Base-by-base conservation (phyloP, 768 basidiomycete species). In the Cantharellus cinnabarinus region DNA sequence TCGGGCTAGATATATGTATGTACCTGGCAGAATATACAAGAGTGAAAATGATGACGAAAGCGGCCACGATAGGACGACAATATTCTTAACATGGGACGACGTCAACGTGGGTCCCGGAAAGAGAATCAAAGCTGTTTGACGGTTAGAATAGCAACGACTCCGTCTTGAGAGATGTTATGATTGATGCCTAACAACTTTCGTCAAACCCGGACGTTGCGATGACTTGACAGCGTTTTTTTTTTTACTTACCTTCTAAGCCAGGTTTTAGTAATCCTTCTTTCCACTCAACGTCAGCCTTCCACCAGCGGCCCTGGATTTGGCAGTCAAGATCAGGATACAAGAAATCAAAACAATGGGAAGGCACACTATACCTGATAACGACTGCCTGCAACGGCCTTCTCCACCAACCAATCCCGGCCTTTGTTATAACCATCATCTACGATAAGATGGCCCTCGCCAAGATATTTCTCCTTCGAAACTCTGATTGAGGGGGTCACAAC, bases 211-310 rank as follows among this genome's bases (percentile, higher is more conserved):
- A 29, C 20, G 44, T 10, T 48, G 44, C 44, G 44, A 48, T 10
- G 44, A 48, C 10, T 48, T 29, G 29, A 10, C 10, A 48, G 29
- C 29, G 44, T 10, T 10, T 10, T 10, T 29, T 29, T 29, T 29
- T 29, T 29, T 29, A 48, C 44, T 41, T 42, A 85, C 87, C 85
- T 68, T 78, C 71, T 58, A 70, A 77, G 3, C 89, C 89, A 7
- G 78, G 77, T 58, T 79, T 74, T 20, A 90, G 70, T 5, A 68
- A 74, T 37, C 81, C 86, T 39, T 75, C 75, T 34, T 77, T 74
- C 82, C 82, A 89, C 65, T 85, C 82, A 2, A 90, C 77, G 2
- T 83, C 77, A 2, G 87, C 85, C 64, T 74, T 72, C 88, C 88
- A 91, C 73, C 76, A 79, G 20, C 59, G 35, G 14, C 10, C 52